Percentiles rank a stretch among this genome's conserved stretches.
These are phyloP conservation scores for Tephrocybe sp. DNA, from an alignment of 768 basidiomycete species.

Conservation along the genomic window DNA sequence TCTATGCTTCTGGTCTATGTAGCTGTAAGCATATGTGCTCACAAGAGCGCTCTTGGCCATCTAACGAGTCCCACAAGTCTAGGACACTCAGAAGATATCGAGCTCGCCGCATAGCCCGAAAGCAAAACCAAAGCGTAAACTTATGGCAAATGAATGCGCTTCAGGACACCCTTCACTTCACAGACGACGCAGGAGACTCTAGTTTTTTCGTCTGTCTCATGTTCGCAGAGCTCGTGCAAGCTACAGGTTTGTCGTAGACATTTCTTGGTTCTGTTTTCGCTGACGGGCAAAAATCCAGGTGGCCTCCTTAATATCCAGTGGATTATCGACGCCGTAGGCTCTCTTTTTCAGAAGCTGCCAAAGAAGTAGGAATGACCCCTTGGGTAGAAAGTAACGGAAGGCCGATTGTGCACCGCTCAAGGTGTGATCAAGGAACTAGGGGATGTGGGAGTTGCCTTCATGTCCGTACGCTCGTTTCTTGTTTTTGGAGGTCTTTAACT, in stretches of 20 bases:
- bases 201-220: constrained; percentile 49
- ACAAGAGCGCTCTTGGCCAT: too few species aligned
- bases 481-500: too few species aligned
- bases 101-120: too few species aligned
- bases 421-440: constrained; percentile 47
- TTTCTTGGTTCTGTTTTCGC: too few species aligned
- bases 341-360: too few species aligned
- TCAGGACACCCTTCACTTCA: too few species aligned
- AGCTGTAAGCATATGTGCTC: constrained; percentile 1
- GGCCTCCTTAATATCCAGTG: too few species aligned
- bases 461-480: constrained; percentile 35
- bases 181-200: constrained; percentile 30
- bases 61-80: too few species aligned
- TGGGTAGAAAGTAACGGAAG: constrained; percentile 32
- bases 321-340: too few species aligned
- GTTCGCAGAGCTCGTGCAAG: constrained; percentile 47
- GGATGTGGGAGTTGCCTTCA: constrained; percentile 46
- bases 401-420: constrained; percentile 44
- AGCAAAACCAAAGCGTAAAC: background rate
- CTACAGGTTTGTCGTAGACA: constrained; percentile 33
- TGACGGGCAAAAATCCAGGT: too few species aligned
- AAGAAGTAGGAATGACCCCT: too few species aligned
- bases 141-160: background rate
- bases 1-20: constrained; percentile 7
- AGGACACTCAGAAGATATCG: too few species aligned